Percentiles rank a stretch among this genome's conserved stretches.
Evolutionary conservation across 495 filamentous ascomycete species (phyloP).

Genomic region (Diplogelasinospora grovesii): DNA sequence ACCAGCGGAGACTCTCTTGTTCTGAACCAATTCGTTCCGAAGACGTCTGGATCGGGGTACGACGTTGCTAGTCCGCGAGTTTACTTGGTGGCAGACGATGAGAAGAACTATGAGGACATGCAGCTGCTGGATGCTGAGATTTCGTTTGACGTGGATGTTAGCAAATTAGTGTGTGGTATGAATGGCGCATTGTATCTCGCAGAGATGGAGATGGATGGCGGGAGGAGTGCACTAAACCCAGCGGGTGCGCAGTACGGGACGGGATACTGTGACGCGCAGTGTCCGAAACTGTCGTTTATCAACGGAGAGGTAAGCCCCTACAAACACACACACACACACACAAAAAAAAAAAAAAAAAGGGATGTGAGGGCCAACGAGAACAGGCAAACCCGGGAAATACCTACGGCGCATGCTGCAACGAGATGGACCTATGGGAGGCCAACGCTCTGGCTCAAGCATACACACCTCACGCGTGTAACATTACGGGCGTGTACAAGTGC

Average conservation of each 20-base stretch:
- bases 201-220: constrained; percentile 59
- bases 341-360: no score
- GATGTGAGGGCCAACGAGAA: neutral
- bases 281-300: constrained; percentile 60
- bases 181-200: constrained; percentile 68
- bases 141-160: constrained; percentile 62
- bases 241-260: constrained; percentile 69
- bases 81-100: constrained; percentile 51
- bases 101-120: constrained; percentile 50
- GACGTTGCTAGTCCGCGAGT: constrained; percentile 53
- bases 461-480: constrained; percentile 60
- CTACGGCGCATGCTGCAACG: constrained; percentile 59
- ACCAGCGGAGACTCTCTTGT: constrained; percentile 40
- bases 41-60: constrained; percentile 19
- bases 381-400: constrained; percentile 49
- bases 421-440: constrained; percentile 70
- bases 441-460: constrained; percentile 53
- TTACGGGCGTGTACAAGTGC: constrained; percentile 38
- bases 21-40: constrained; percentile 51
- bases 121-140: constrained; percentile 57
- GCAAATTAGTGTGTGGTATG: constrained; percentile 58
- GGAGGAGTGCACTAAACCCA: constrained; percentile 49
- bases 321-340: neutral
- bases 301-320: constrained; percentile 45
- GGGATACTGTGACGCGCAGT: constrained; percentile 72